Conservation (phyloP, 1,139 yeast species). For the Blastobotrys raffinosifermentans region DNA sequence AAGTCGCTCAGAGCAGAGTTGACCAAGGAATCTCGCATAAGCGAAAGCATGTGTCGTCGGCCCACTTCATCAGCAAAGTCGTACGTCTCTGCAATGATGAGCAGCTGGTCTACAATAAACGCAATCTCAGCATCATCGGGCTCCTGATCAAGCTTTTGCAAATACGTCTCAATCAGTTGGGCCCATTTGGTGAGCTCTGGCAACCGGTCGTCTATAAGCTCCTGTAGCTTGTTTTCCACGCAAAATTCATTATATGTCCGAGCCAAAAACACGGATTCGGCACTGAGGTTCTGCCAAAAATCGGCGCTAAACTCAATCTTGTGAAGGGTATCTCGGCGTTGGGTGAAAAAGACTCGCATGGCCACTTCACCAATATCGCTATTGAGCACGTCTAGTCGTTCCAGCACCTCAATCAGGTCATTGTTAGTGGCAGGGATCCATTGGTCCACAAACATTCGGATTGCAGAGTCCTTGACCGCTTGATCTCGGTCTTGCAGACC, state of each 20-base stretch:
- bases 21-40: constrained; percentile 45
- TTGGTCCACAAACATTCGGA: constrained; percentile 56
- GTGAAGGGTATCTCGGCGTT: constrained; percentile 55
- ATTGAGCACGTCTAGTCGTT: constrained; percentile 60
- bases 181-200: constrained; percentile 81
- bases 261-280: constrained; percentile 69
- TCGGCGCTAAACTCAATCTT: constrained; percentile 50
- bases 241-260: constrained; percentile 65
- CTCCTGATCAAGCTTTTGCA: constrained; percentile 40
- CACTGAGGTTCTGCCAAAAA: constrained; percentile 65
- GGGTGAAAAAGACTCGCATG: constrained; percentile 54
- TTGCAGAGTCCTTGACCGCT: constrained; percentile 65
- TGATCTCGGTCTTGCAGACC: constrained; percentile 86
- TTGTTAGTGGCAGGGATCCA: constrained; percentile 72
- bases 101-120: constrained; percentile 68
- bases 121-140: constrained; percentile 55
- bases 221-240: constrained; percentile 44
- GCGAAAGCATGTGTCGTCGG: constrained; percentile 70
- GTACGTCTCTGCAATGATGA: constrained; percentile 60
- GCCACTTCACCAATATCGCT: constrained; percentile 59
- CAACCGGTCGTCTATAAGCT: constrained; percentile 62
- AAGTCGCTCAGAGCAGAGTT: constrained; percentile 43
- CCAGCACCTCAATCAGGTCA: constrained; percentile 67
- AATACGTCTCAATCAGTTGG: constrained; percentile 47
- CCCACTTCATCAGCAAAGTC: constrained; percentile 93